Conservation (phyloP, 1,284 basidiomycete genomes). For the Bjerkandera adusta region DNA sequence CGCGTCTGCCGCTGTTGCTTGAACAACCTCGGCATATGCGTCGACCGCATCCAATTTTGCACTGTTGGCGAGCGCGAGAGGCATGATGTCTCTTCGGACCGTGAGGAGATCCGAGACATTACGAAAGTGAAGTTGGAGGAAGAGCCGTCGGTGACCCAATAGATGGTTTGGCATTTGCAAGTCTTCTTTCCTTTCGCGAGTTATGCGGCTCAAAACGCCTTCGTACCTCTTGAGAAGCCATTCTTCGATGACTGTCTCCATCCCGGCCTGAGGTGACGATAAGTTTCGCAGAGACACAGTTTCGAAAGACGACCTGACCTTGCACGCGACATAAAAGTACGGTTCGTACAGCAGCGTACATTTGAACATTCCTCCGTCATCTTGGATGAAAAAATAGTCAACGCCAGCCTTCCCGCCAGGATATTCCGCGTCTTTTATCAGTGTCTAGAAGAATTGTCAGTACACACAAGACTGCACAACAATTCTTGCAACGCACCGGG, state of each 20-base stretch:
- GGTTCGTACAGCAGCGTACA: conserved; percentile 92
- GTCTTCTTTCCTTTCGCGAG: conserved; percentile 89
- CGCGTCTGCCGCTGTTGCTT: conserved; percentile 58
- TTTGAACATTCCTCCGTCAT: conserved; percentile 97
- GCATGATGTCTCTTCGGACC: conserved; percentile 87
- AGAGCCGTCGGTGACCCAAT: conserved; percentile 86
- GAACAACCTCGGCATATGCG: conserved; percentile 97
- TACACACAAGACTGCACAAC: background rate
- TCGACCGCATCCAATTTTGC: conserved; percentile 96
- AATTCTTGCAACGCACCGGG: conserved; percentile 58
- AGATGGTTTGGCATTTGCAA: conserved; percentile 96
- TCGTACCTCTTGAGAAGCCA: conserved; percentile 96
- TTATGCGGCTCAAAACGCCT: conserved; percentile 77
- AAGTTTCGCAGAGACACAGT: no score
- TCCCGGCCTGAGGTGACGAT: conserved; percentile 60
- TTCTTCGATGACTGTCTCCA: conserved; percentile 92
- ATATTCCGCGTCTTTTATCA: conserved; percentile 82
- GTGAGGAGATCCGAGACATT: conserved; percentile 91
- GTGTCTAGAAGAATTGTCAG: conserved; percentile 49
- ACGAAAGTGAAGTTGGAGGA: conserved; percentile 87
- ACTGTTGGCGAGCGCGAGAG: conserved; percentile 86
- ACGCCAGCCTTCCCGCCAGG: conserved; percentile 86
- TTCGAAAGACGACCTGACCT: no score
- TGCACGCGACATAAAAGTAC: conserved; percentile 91
- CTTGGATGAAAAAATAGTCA: conserved; percentile 97